Conservation (phyloP, 192 early-diverging fungal species). For the Mortierella claussenii region DNA sequence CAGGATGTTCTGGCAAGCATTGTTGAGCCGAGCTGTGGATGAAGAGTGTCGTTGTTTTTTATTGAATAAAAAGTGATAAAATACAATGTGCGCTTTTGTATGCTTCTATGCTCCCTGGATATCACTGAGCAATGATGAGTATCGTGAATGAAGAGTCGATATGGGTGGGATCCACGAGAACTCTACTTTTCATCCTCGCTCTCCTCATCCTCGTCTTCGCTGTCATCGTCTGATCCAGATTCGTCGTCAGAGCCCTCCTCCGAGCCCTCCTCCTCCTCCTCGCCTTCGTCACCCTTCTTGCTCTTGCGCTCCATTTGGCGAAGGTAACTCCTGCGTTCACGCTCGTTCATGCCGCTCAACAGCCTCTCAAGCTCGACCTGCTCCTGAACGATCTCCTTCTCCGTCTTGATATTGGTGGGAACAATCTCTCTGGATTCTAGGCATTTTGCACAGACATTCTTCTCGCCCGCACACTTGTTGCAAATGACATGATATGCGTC, state of each 20-base stretch:
- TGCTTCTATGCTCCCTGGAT: background rate
- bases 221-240: conserved; percentile 67
- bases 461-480: conserved; percentile 80
- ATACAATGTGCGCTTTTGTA: no score
- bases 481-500: conserved; percentile 97
- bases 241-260: conserved; percentile 60
- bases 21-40: conserved; percentile 53
- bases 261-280: conserved; percentile 56
- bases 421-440: conserved; percentile 75
- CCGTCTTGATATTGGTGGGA: conserved; percentile 66
- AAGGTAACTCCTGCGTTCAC: conserved; percentile 84
- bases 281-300: conserved; percentile 57
- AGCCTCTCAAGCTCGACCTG: conserved; percentile 78
- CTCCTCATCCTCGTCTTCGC: conserved; percentile 42
- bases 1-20: conserved; percentile 42
- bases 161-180: background rate
- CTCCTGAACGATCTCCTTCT: conserved; percentile 73
- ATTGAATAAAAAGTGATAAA: no score
- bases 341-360: conserved; percentile 79
- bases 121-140: no score
- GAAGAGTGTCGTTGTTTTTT: no score
- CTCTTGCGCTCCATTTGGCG: conserved; percentile 77
- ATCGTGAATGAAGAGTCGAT: no score
- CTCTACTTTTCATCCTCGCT: conserved; percentile 55
- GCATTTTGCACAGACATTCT: conserved; percentile 95